phyloP scores from a whole-genome alignment of 164 flowering plant genomes.

The Vitis amurensis region DNA sequence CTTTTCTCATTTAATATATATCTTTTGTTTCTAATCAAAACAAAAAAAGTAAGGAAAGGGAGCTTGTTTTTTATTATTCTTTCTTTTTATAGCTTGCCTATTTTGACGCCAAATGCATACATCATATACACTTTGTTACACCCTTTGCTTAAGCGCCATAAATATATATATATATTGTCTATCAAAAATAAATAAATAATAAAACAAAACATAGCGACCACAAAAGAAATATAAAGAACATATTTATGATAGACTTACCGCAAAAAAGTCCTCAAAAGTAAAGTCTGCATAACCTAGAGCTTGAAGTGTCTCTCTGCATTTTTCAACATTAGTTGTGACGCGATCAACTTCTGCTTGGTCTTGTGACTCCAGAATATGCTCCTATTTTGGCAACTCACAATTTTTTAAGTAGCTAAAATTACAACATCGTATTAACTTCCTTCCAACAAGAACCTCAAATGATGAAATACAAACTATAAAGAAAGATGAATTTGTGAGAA shows the following conservation, averaged over 20 bases:
- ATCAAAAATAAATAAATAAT: background rate
- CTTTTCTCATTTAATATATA: too few relatives aligned
- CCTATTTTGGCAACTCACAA: conserved; percentile 49
- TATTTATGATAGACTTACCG: conserved; percentile 34
- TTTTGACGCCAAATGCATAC: too few relatives aligned
- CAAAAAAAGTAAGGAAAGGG: too few relatives aligned
- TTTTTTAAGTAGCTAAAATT: conserved; percentile 21
- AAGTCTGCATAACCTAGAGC: conserved; percentile 83
- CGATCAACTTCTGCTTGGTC: conserved; percentile 82
- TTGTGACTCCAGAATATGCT: conserved; percentile 82
- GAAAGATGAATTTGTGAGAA: conserved; percentile 6
- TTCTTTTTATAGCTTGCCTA: too few relatives aligned
- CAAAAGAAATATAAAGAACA: background rate
- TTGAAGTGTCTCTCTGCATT: conserved; percentile 83
- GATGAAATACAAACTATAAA: conserved; percentile 19
- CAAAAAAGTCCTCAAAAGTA: conserved; percentile 93
- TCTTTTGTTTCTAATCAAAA: too few relatives aligned
- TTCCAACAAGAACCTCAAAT: conserved; percentile 17
- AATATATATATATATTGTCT: too few relatives aligned
- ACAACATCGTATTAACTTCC: conserved; percentile 18
- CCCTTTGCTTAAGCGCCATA: too few relatives aligned
- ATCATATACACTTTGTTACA: too few relatives aligned
- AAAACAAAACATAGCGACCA: background rate
- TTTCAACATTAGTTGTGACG: conserved; percentile 63
- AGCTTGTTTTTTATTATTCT: too few relatives aligned